Percentiles rank a stretch among this genome's conserved stretches.
Evolutionary conservation across 2,329 filamentous ascomycete genomes (phyloP).

Genomic region (Diaporthe batatas): DNA sequence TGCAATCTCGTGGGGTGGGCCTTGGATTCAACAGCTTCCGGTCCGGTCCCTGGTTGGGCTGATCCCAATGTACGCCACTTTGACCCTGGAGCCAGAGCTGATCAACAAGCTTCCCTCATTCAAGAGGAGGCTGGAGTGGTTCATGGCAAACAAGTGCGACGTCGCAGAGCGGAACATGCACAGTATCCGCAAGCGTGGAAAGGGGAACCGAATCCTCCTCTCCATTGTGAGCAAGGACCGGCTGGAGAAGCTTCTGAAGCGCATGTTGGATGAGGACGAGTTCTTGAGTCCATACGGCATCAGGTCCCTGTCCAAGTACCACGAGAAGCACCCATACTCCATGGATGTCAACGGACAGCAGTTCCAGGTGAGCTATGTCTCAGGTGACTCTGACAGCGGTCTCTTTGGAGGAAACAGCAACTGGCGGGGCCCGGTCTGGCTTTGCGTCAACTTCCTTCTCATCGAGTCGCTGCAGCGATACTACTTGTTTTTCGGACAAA

Average conservation of each 20-base stretch:
- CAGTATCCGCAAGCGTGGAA: constrained; percentile 90
- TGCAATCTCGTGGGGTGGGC: constrained; percentile 95
- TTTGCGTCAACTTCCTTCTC: constrained; percentile 94
- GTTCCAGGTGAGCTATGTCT: constrained; percentile 89
- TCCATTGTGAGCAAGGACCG: constrained; percentile 94
- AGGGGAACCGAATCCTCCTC: constrained; percentile 87
- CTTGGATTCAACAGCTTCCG: constrained; percentile 92
- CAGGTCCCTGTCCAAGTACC: constrained; percentile 90
- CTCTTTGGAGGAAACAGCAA: constrained; percentile 98
- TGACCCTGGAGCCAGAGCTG: constrained; percentile 93
- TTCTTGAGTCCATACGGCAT: constrained; percentile 93
- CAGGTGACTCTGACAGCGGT: constrained; percentile 95
- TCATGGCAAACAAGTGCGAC: constrained; percentile 88
- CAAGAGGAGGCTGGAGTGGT: constrained; percentile 95
- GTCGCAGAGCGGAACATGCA: constrained; percentile 94
- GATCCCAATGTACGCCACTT: constrained; percentile 91
- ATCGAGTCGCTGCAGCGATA: constrained; percentile 96
- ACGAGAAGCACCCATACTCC: constrained; percentile 89
- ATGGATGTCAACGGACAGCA: constrained; percentile 96
- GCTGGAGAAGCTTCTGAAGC: constrained; percentile 87
- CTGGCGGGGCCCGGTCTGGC: constrained; percentile 96
- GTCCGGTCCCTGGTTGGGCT: constrained; percentile 93
- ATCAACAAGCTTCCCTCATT: constrained; percentile 93
- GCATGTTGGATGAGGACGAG: constrained; percentile 95
- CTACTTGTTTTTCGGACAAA: constrained; percentile 94